These are phyloP conservation scores for Ceratobasidium sp. DNA, from an alignment of 1,284 basidiomycete species.

Conservation along the genomic window DNA sequence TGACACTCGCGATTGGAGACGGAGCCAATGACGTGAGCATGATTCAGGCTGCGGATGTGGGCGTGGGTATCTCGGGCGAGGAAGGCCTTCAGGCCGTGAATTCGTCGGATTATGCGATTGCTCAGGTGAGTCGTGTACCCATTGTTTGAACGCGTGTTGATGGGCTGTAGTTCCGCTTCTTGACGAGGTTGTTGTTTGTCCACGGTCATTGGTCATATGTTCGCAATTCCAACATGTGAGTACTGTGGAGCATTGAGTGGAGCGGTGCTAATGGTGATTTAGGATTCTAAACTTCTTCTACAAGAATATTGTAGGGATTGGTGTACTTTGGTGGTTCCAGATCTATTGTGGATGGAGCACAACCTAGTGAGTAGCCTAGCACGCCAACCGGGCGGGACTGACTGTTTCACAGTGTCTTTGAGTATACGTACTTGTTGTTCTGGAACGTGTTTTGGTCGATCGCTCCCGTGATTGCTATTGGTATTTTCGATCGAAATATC, in stretches of 20 bases:
- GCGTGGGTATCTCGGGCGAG: constrained; percentile 94
- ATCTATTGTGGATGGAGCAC: constrained; percentile 97
- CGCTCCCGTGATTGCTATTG: constrained; percentile 93
- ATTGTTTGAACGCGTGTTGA: background rate
- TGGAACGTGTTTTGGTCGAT: constrained; percentile 99
- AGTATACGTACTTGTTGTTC: constrained; percentile 94
- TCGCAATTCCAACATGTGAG: constrained; percentile 88
- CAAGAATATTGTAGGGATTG: constrained; percentile 97
- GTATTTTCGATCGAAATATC: constrained; percentile 91
- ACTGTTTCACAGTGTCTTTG: constrained; percentile 67
- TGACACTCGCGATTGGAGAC: constrained; percentile 96
- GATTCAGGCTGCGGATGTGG: constrained; percentile 95
- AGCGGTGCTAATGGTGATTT: constrained; percentile 9
- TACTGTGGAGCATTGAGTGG: constrained; percentile 37
- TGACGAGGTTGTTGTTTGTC: constrained; percentile 88
- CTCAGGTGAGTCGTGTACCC: constrained; percentile 63
- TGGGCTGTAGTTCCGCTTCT: constrained; percentile 77
- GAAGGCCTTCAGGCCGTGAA: constrained; percentile 98
- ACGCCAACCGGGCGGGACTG: constrained; percentile 38
- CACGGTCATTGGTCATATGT: constrained; percentile 99
- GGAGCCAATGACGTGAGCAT: constrained; percentile 96
- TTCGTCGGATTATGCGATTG: constrained; percentile 95
- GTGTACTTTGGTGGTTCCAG: constrained; percentile 97
- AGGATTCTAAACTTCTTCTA: constrained; percentile 99
- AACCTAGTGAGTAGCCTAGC: constrained; percentile 69